Conservation (phyloP, 352 stramenopile genomes). For the Plasmopara viticola region DNA sequence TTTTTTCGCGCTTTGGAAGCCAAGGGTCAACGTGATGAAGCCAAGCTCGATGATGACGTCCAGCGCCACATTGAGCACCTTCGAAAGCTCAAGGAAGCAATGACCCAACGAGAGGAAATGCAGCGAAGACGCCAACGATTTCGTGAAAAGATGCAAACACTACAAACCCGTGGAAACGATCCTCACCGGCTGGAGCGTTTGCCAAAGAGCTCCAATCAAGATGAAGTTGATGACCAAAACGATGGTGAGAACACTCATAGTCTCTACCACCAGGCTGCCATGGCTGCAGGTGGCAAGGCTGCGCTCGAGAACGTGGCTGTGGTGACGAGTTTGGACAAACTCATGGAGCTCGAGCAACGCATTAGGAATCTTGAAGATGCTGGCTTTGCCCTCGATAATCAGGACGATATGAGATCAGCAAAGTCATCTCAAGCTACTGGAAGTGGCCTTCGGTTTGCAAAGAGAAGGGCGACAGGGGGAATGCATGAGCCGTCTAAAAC, state of each 20-base stretch:
- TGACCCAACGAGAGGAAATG: constrained; percentile 55
- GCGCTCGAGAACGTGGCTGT: constrained; percentile 37
- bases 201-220: too few species aligned
- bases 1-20: constrained; percentile 53
- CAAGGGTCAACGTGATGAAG: constrained; percentile 53
- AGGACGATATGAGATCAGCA: too few species aligned
- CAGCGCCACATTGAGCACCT: constrained; percentile 85
- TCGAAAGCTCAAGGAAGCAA: constrained; percentile 60
- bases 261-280: neutral
- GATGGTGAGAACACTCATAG: too few species aligned
- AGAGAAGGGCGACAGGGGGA: too few species aligned
- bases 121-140: constrained; percentile 38
- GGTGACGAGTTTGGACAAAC: constrained; percentile 74
- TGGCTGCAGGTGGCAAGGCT: constrained; percentile 15
- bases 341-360: constrained; percentile 85
- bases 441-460: too few species aligned
- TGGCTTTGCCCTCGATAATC: too few species aligned
- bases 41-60: constrained; percentile 80
- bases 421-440: too few species aligned
- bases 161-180: too few species aligned
- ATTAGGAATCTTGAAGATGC: constrained; percentile 53
- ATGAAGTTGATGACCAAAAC: too few species aligned
- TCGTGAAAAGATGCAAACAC: too few species aligned
- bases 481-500: too few species aligned
- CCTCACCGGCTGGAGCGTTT: too few species aligned